Base-by-base conservation (phyloP, 257 asterid genomes). In the Fraxinus anomala region DNA sequence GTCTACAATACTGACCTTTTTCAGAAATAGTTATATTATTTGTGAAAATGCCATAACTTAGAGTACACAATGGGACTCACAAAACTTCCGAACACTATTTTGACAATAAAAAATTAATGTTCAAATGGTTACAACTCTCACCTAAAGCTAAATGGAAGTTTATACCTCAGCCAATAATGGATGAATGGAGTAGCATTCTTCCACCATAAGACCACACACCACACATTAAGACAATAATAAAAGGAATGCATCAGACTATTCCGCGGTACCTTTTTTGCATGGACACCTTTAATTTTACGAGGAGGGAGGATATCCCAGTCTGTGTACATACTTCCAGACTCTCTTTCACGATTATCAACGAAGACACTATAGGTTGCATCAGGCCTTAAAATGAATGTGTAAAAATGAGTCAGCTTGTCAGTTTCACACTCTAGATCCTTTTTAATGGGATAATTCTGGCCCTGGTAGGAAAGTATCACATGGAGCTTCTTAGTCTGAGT, bases 291-390 rank as follows among this genome's bases (percentile, higher is more conserved):
- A 79, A 94, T 87, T 83, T 94, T 94, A 39, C 93, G 92, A 3
- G 96, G 98, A 66, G 98, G 98, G 28, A 94, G 87, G 79, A 94
- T 89, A 76, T 92, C 96, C 98, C 98, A 94, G 82, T 94, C 98
- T 23, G 89, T 84, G 77, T 94, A 94, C 88, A 94, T 83, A 88
- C 96, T 92, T 82, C 98, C 98, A 0, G 96, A 90, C 72, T 92
- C 96, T 81, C 94, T 87, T 83, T 94, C 97, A 44, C 96, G 90
- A 5, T 94, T 92, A 84, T 94, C 98, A 72, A 94, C 83, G 76
- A 88, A 86, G 83, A 94, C 59, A 80, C 96, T 89, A 10, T 91
- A 92, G 5, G 95, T 80, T 63, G 98, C 96, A 83, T 94, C 97
- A 3, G 98, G 98, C 77, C 94, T 86, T 74, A 94, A 90, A 85